Base-by-base conservation (phyloP, 768 basidiomycete genomes). In the Cubamyces sp. region DNA sequence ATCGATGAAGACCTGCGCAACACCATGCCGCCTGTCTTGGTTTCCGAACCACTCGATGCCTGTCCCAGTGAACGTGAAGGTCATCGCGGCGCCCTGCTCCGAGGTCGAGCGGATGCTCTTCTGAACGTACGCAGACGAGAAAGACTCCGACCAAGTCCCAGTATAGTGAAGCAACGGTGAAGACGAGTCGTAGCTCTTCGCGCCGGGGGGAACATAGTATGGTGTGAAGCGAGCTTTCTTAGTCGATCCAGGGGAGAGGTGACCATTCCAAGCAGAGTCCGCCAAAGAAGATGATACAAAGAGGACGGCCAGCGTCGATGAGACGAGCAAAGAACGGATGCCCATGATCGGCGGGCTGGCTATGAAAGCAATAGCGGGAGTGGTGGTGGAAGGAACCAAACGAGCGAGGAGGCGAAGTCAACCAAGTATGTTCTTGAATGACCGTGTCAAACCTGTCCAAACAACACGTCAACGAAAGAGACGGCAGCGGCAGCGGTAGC, bases 21-120 rank as follows among this genome's bases (percentile, higher is more conserved):
- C 71, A 15, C 90, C 87, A 68, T 91, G 84, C 16, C 66, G 71
- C 42, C 70, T 76, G 65, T 82, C 84, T 42, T 75, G 78, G 67
- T 79, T 82, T 30, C 91, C 91, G 65, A 91, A 92, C 86, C 86
- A 89, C 74, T 92, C 91, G 65, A 92, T 79, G 0, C 88, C 88
- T 14, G 86, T 88, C 15, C 90, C 91, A n/a, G 76, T 76, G 73
- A 91, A 91, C 3, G 80, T 78, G 73, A 91, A 82, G 1, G 77
- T 76, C 48, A 83, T 75, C 3, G 81, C 74, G 12, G 89, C 84
- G 49, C 78, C 78, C 18, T 73, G 73, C 48, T 81, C 73, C 15
- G 76, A 74, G 0, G 87, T 87, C 69, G 78, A 80, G 15, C 78
- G 81, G 37, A 84, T 73, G 15, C 84, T 82, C 16, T 81, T 78